Base-by-base conservation (phyloP, 2,329 filamentous ascomycete species). In the Diaporthe caulivora region DNA sequence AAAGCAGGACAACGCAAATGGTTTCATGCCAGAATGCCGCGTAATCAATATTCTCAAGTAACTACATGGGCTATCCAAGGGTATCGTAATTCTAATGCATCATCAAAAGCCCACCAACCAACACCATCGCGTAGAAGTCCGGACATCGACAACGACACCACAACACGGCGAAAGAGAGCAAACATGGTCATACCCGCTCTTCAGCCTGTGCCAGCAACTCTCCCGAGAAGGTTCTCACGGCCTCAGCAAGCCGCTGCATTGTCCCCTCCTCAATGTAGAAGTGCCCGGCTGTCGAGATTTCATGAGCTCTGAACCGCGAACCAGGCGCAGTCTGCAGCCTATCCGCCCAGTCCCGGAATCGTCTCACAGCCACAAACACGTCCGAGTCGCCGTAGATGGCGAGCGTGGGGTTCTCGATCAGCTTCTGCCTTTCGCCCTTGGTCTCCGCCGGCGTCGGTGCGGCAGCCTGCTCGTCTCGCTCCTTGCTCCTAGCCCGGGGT, bases 341-440 rank as follows among this genome's bases (percentile, higher is more conserved):
- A 53, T 86, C 83, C 7, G 78, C 76, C 95, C 95, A 98, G 1
- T 86, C 83, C 15, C 89, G 87, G 77, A 95, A 85, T 80, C 90
- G 93, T 73, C 86, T 88, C 4, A 85, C 85, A 1, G 91, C 89
- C 1, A 94, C 92, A 76, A 98, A 97, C 0, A 87, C 83, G 81
- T 98, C 95, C 5, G 88, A 86, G 67, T 92, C 90, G 1, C 95
- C 96, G 79, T 92, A 97, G 0, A 97, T 82, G 0, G 90, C 91
- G 44, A 98, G 81, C 0, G 92, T 92, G 0, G 87, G 86, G 77
- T 92, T 87, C 2, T 83, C 80, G 1, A 89, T 82, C 64, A 94
- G 83, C 78, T 93, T 91, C 68, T 83, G 82, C 72, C 92, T 49
- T 40, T 69, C 77, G 60, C 54, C 37, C 24, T 57, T 72, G 9